Base-by-base conservation (phyloP, 257 asterid genomes). In the Petunia axillaris region DNA sequence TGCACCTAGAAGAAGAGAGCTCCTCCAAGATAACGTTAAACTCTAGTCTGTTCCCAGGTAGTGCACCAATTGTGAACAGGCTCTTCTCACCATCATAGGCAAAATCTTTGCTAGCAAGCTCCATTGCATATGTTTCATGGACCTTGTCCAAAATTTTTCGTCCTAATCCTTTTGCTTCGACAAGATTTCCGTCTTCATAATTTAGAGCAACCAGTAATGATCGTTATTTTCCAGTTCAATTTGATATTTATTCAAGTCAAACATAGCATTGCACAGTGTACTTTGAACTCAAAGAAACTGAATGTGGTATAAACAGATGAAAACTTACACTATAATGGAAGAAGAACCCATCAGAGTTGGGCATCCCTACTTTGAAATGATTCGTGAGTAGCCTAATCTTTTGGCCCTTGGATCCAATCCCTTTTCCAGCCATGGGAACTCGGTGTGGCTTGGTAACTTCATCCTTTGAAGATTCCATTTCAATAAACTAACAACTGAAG, bases 21-120 rank as follows among this genome's bases (percentile, higher is more conserved):
- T 88, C 91, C 4, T 87, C 91, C 75, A 92, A 50, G 11, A 90
- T 70, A 10, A 92, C 90, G 25, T 86, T 85, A 40, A 89, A 91
- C 44, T 89, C 93, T 3, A 86, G 79, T 66, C 86, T 92, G 73
- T 87, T 88, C 1, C 66, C 81, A 1, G 96, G 94, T 76, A 91
- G 76, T 14, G 96, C 38, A 43, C 95, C 94, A 41, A 89, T 54
- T 0, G 96, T 92, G 77, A 89, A 92, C 71, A 92, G 57, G 60
- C 84, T 86, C 68, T 87, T 89, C 74, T 89, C 95, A 3, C 97
- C 95, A 80, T 92, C 95, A 57, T 92, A 92, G 0, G 95, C 97
- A 41, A 89, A 88, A 7, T 79, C 76, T 14, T 87, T 89, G 0
- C 89, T 84, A 39, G 63, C 82, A 1, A 90, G 84, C 81, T 90